Conservation (phyloP, 2,329 filamentous ascomycete genomes). For the Aspergillus jensenii region DNA sequence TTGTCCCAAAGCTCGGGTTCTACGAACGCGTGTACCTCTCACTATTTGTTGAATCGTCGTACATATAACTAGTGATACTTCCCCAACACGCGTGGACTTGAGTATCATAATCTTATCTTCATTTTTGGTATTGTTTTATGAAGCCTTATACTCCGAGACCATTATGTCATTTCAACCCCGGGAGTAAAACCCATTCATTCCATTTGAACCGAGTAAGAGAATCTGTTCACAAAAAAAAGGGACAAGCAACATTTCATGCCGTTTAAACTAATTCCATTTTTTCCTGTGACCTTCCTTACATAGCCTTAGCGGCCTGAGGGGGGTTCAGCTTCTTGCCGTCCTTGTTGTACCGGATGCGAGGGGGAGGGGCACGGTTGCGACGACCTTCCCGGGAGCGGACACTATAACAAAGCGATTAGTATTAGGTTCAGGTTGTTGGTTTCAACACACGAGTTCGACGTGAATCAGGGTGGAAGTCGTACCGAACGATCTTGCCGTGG, state of each 20-base stretch:
- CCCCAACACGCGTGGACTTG: not conserved
- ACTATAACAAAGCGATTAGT: constrained; percentile 53
- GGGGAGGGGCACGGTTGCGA: constrained; percentile 97
- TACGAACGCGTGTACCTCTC: not conserved
- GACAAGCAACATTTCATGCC: constrained; percentile 35
- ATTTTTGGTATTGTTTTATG: constrained; percentile 18
- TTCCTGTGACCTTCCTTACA: constrained; percentile 35
- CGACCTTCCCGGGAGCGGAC: constrained; percentile 95
- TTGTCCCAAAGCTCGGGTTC: not conserved
- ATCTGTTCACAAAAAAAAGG: constrained; percentile 31
- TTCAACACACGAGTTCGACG: not conserved
- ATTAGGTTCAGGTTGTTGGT: constrained; percentile 1
- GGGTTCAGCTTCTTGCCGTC: constrained; percentile 99
- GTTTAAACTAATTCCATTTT: constrained; percentile 33
- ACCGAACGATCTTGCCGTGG: constrained; percentile 99
- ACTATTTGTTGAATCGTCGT: not conserved
- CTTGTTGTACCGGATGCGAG: constrained; percentile 99
- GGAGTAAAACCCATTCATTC: constrained; percentile 28
- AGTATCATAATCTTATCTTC: constrained; percentile 16
- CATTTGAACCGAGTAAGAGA: constrained; percentile 28
- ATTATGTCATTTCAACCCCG: constrained; percentile 15
- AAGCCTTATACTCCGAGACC: not conserved
- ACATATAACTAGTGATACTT: no score
- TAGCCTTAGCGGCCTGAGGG: constrained; percentile 70
- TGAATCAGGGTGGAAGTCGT: constrained; percentile 47